These are phyloP conservation scores for Pleurotus djamor DNA, from an alignment of 768 basidiomycete genomes.

Conservation along the genomic window DNA sequence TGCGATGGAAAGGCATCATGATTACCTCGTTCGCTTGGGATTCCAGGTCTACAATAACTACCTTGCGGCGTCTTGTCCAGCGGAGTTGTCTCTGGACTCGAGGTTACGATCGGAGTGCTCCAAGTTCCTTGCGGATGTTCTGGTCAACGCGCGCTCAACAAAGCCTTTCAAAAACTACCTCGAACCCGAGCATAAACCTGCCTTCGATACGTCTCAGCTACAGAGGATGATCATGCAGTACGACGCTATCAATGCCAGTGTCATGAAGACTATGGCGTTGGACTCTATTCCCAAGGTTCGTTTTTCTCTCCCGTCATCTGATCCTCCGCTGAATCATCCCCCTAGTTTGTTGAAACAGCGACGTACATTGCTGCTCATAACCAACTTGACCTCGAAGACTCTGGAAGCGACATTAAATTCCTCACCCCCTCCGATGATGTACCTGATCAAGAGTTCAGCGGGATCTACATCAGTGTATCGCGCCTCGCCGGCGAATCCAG, in stretches of 20 bases:
- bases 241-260: slow-evolving; percentile 96
- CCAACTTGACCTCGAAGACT: slow-evolving; percentile 73
- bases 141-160: slow-evolving; percentile 64
- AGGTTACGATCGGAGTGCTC: slow-evolving; percentile 92
- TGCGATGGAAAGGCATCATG: slow-evolving; percentile 98
- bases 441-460: slow-evolving; percentile 69
- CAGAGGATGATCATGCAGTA: slow-evolving; percentile 92
- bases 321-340: slow-evolving; percentile 6
- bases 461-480: slow-evolving; percentile 85
- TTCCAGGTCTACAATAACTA: slow-evolving; percentile 94
- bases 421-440: slow-evolving; percentile 37
- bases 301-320: slow-evolving; percentile 3
- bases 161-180: slow-evolving; percentile 77
- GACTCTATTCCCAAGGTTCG: slow-evolving; percentile 95
- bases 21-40: slow-evolving; percentile 90
- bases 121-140: slow-evolving; percentile 88
- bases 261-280: slow-evolving; percentile 97
- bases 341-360: slow-evolving; percentile 84
- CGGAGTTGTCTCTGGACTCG: slow-evolving; percentile 98
- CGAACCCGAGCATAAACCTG: slow-evolving; percentile 75
- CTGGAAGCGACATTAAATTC: slow-evolving; percentile 57
- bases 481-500: slow-evolving; percentile 64
- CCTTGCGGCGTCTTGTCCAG: slow-evolving; percentile 91
- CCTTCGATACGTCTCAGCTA: slow-evolving; percentile 93
- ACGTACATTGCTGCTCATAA: slow-evolving; percentile 78